Conservation (phyloP, 495 filamentous ascomycete genomes). For the Tuber calosporum region DNA sequence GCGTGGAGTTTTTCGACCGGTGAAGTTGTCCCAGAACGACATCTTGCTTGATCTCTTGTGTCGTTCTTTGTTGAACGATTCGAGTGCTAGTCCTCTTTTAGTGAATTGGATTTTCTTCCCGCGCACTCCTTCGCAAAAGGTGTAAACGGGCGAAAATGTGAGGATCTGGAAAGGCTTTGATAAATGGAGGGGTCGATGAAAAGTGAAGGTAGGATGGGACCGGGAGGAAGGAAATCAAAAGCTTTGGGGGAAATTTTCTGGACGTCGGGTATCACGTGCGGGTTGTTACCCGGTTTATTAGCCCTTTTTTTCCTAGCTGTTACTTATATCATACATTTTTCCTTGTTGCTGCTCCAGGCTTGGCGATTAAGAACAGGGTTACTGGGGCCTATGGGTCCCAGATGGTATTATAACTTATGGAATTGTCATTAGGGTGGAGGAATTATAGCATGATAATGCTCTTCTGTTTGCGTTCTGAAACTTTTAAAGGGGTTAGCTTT, state of each 20-base stretch:
- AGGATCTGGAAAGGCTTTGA: not conserved
- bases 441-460: no score
- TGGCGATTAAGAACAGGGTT: not conserved
- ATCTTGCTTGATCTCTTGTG: conserved; percentile 11
- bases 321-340: no score
- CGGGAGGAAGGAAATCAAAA: not conserved
- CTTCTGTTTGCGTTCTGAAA: no score
- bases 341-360: not conserved
- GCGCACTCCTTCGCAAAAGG: not conserved
- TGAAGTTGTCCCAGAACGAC: conserved; percentile 36
- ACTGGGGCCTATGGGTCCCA: no score
- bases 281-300: not conserved
- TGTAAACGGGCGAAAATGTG: not conserved
- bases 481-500: no score
- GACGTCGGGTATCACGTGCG: not conserved
- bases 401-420: no score
- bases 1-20: conserved; percentile 21
- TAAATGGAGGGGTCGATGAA: not conserved
- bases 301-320: not conserved
- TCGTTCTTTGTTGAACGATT: not conserved
- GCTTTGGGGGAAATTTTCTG: not conserved
- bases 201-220: not conserved
- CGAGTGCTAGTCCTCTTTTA: not conserved
- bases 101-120: not conserved
- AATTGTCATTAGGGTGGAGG: no score